Base-by-base conservation (phyloP, 768 basidiomycete genomes). In the Clitopilus hobsonii region DNA sequence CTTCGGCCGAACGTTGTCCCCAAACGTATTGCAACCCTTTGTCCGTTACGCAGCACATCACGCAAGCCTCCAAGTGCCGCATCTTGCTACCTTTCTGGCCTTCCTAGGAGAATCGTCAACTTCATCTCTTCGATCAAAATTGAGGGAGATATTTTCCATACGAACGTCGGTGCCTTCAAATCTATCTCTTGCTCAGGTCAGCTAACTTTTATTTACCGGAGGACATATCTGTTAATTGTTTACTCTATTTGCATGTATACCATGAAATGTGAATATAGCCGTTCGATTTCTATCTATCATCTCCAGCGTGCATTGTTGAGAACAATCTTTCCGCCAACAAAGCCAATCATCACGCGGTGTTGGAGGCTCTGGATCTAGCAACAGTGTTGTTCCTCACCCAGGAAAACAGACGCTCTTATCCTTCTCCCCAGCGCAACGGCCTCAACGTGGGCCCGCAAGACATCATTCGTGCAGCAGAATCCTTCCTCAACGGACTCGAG, bases 211-310 rank as follows among this genome's bases (percentile, higher is more conserved):
- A 47, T 48, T 56, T 56, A 54, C 38, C 55, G 57, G 52, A 60
- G 55, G 59, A 45, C 54, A 3, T 54, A 36, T 58, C 54, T 58
- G 62, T 63, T 63, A 57, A 61, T 61, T 54, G 56, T 32, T 53
- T 52, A 54, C 61, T 55, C 27, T 53, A 48, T 54, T 56, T 58
- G 38, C 60, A 57, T 60, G 58, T 60, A 61, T 47, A 18, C 48
- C 32, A 54, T 50, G 55, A 51, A 54, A 54, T 41, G 54, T 62
- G 50, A 61, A 59, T 68, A 64, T 67, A 84, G 83, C 77, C 80
- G 47, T 69, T 80, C 71, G 74, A 78, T 67, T 74, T 80, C 63
- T 75, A 74, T 60, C 65, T 80, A 70, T 74, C 68, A 59, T 71
- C 70, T 54, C 68, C 71, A 24, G 65, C 68, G 53, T 69, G 54